phyloP scores from a whole-genome alignment of 2,329 filamentous ascomycete genomes.

The Pseudogymnoascus sp. region DNA sequence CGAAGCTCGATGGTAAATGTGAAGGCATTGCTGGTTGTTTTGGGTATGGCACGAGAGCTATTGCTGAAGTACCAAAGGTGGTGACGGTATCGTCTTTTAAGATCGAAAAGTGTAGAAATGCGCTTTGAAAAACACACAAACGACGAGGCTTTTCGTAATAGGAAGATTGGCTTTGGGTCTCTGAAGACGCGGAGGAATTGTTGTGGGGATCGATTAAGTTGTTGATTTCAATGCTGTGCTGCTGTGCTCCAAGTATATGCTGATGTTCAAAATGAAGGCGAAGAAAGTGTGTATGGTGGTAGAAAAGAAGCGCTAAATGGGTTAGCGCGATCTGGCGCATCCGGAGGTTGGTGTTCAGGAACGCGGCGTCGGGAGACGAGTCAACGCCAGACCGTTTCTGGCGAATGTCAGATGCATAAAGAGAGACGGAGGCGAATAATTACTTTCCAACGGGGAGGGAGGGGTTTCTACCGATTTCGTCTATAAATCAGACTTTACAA shows the following conservation, averaged over 20 bases:
- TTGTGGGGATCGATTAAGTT: conserved; percentile 7
- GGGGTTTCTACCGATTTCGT: not conserved
- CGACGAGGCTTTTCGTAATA: conserved; percentile 1
- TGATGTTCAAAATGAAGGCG: conserved; percentile 9
- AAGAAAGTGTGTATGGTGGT: conserved; percentile 10
- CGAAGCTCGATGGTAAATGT: conserved; percentile 74
- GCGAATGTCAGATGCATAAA: conserved; percentile 9
- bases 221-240: conserved; percentile 8
- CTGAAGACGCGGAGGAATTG: not conserved
- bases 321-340: conserved; percentile 9
- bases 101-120: conserved; percentile 1
- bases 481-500: not conserved
- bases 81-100: conserved; percentile 7
- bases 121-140: conserved; percentile 7
- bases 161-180: not conserved
- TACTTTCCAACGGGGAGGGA: not conserved
- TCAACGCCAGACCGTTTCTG: conserved; percentile 3
- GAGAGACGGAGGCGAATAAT: not conserved
- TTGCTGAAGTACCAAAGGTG: conserved; percentile 5
- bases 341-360: conserved; percentile 4
- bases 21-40: conserved; percentile 48
- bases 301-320: conserved; percentile 7
- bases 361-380: conserved; percentile 8
- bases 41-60: not conserved
- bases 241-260: conserved; percentile 7